Evolutionary conservation across 768 basidiomycete genomes (phyloP), one percentile per base, ranked within the genome.

Genomic region (Xerocomellus amylosporus): DNA sequence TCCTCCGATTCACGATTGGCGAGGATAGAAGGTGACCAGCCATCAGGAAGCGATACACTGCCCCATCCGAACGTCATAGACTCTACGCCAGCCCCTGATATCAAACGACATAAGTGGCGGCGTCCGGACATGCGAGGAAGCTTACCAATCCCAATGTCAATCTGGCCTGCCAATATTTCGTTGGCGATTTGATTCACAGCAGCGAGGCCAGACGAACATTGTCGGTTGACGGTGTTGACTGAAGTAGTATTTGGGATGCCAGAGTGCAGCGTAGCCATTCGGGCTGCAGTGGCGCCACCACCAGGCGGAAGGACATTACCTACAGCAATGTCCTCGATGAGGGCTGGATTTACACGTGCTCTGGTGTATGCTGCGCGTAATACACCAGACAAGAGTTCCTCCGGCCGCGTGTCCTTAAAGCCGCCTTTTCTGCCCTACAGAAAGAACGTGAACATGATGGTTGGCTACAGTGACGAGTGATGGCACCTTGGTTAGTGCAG

Each of bases 261-360:
- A 48, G 93, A 85, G 62, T 87, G 81, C 34, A 97, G 77, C 20
- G 88, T 84, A 5, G 93, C 92, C 84, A 94, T 94, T 57, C 94
- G 85, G 14, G 93, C 91, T 3, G 80, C 82, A 44, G 64, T 77
- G 14, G 93, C 91, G 24, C 93, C 93, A 60, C 93, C 90, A 15
- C 83, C 88, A 4, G 92, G 82, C 15, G 92, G 90, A 42, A 96
- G 84, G 42, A 94, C 93, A 65, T 92, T 95, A 45, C 94, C 93
- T 53, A 92, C 89, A 1, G 82, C 77, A 64, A 94, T 81, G 67
- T 93, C 91, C 62, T 91, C 90, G 54, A 95, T 87, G 68, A 92
- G 79, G 50, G 78, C 76, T 41, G 93, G 93, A 73, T 94, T 85
- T 52, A 95, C 80, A 58, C 78, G 75, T 46, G 79, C 81, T 56